phyloP scores from a whole-genome alignment of 441 rosid species.

The Adansonia gregorii region DNA sequence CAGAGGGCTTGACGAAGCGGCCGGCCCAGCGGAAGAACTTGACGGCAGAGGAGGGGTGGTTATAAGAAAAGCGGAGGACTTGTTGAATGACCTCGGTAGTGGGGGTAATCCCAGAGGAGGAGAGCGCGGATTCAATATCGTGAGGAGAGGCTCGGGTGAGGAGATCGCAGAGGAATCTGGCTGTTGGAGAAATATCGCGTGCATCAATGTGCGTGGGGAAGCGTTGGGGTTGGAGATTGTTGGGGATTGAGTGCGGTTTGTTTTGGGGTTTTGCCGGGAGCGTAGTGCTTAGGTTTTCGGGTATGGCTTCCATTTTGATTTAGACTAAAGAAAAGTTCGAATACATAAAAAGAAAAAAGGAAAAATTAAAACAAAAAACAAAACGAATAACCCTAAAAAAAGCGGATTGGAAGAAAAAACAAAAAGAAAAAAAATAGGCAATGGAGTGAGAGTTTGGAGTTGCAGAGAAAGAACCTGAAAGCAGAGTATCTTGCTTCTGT shows the following conservation, averaged over 20 bases:
- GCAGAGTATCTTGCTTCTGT: no score
- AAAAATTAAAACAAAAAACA: no score
- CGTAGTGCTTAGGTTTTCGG: background rate
- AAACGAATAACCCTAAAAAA: no score
- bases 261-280: constrained; percentile 15
- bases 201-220: constrained; percentile 35
- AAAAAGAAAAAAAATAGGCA: no score
- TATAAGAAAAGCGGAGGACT: constrained; percentile 50
- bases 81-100: constrained; percentile 44
- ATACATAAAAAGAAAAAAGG: no score
- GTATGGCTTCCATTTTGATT: background rate
- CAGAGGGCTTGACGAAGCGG: constrained; percentile 36
- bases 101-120: constrained; percentile 38
- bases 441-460: no score
- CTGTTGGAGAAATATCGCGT: constrained; percentile 39
- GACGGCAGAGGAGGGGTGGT: constrained; percentile 43
- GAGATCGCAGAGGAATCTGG: constrained; percentile 41
- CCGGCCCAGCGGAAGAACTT: constrained; percentile 65
- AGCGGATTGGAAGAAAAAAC: no score
- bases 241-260: constrained; percentile 25
- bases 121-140: constrained; percentile 47
- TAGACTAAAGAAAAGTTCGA: no score
- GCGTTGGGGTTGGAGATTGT: constrained; percentile 29
- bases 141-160: constrained; percentile 35
- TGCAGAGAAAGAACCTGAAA: no score